These are phyloP conservation scores for Oidiodendron maius DNA, from an alignment of 495 filamentous ascomycete species.

Conservation along the genomic window DNA sequence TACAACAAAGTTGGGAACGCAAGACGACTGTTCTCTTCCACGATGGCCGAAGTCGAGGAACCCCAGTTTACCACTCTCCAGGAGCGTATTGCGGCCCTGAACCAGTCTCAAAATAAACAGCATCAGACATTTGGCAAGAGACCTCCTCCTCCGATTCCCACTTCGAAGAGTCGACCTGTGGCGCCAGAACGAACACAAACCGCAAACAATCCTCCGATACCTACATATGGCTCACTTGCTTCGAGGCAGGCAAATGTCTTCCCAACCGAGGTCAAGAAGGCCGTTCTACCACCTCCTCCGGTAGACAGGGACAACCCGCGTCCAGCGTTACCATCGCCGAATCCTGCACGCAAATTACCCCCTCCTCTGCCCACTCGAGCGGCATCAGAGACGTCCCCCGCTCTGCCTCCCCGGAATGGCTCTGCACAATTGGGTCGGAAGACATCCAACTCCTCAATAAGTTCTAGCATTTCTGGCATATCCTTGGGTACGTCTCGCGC, in stretches of 20 bases:
- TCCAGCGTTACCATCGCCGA: conserved; percentile 6
- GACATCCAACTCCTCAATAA: conserved; percentile 17
- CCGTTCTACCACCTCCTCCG: conserved; percentile 46
- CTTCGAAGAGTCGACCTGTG: conserved; percentile 19
- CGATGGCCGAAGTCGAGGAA: conserved; percentile 49
- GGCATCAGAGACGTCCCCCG: conserved; percentile 14
- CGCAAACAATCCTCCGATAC: conserved; percentile 19
- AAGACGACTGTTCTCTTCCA: too few relatives aligned
- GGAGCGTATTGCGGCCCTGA: conserved; percentile 50
- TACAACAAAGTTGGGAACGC: too few relatives aligned
- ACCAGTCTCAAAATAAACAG: conserved; percentile 29
- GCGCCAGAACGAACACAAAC: conserved; percentile 18
- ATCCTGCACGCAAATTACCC: conserved; percentile 20
- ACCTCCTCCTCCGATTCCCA: conserved; percentile 39
- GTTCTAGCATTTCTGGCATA: conserved; percentile 15
- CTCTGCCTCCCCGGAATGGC: conserved; percentile 16
- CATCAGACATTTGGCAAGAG: conserved; percentile 28
- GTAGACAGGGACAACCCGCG: conserved; percentile 24
- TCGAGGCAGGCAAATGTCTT: conserved; percentile 12
- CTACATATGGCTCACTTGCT: conserved; percentile 19
- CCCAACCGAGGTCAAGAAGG: conserved; percentile 18
- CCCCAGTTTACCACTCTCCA: conserved; percentile 47
- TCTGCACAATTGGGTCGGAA: conserved; percentile 13
- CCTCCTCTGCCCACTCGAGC: conserved; percentile 20
- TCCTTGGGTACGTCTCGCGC: conserved; percentile 10